phyloP scores from a whole-genome alignment of 1,139 yeast genomes.

The Nakaseomyces sp. region DNA sequence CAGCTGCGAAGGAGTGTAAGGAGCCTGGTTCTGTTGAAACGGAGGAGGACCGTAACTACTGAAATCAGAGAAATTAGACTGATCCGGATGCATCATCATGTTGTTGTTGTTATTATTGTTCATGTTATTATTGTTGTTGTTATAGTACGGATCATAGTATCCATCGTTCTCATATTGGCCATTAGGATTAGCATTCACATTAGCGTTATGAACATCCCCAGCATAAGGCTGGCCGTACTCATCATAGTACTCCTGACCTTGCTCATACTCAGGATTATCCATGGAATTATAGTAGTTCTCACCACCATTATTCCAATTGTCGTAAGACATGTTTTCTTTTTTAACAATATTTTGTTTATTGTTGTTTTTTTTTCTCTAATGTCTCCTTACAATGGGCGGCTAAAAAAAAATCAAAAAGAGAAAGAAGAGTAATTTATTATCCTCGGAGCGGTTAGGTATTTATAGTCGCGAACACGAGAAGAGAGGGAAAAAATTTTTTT shows the following conservation, averaged over 20 bases:
- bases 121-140: conserved; percentile 34
- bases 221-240: conserved; percentile 26
- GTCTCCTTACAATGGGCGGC: not conserved
- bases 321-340: conserved; percentile 2
- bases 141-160: conserved; percentile 24
- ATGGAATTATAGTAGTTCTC: not conserved
- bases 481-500: not conserved
- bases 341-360: too few relatives aligned
- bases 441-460: not conserved
- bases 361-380: not conserved
- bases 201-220: conserved; percentile 7
- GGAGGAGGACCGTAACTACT: conserved; percentile 49
- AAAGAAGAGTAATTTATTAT: too few relatives aligned
- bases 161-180: conserved; percentile 11
- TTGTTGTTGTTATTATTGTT: conserved; percentile 14
- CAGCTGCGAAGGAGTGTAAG: conserved; percentile 78
- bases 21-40: conserved; percentile 1
- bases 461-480: not conserved
- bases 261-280: not conserved
- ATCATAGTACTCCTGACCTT: conserved; percentile 12
- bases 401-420: too few relatives aligned
- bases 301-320: conserved; percentile 3
- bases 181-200: conserved; percentile 7
- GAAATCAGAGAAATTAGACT: conserved; percentile 71
- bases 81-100: conserved; percentile 38